Base-by-base conservation (phyloP, 441 rosid species). In the Populus hybrid region DNA sequence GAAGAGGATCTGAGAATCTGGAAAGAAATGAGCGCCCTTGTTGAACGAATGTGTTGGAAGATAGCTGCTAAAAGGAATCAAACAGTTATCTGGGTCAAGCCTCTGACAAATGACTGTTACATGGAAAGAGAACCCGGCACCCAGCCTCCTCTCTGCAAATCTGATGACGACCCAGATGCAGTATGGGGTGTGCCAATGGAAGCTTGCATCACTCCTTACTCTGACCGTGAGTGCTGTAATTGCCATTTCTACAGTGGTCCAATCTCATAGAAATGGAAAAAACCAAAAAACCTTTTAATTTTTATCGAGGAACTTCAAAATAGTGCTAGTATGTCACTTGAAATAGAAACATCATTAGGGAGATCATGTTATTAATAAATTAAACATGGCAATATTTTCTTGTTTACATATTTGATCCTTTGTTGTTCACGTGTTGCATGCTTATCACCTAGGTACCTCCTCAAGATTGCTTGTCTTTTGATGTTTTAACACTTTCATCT, bases 101-200 rank as follows among this genome's bases (percentile, higher is more conserved):
- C n/a, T n/a, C n/a, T n/a, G n/a, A n/a, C n/a, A n/a, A n/a, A n/a
- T n/a, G n/a, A n/a, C n/a, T n/a, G n/a, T n/a, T n/a, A n/a, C n/a
- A n/a, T n/a, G n/a, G n/a, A n/a, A n/a, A n/a, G n/a, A n/a, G n/a
- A n/a, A n/a, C n/a, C n/a, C n/a, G n/a, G n/a, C n/a, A n/a, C n/a
- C n/a, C n/a, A n/a, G n/a, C 99, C 99, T 80, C 99, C 98, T 21
- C 88, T 96, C 28, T 96, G 99, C 80, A 92, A 84, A 69, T 87
- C 98, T 42, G 97, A 88, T 61, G 88, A 90, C 71, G 98, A 94
- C 87, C 97, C 98, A 12, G 98, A 97, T 87, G 97, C 94, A 9
- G 91, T 87, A 12, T 83, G 90, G 83, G 95, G 92, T 72, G 97
- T 94, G 73, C 81, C 56, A 6, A 97, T 94, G 99, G 97, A 97